These are phyloP conservation scores for Arabidopsis arenosa DNA, from an alignment of 345 rosid genomes.

Conservation along the genomic window DNA sequence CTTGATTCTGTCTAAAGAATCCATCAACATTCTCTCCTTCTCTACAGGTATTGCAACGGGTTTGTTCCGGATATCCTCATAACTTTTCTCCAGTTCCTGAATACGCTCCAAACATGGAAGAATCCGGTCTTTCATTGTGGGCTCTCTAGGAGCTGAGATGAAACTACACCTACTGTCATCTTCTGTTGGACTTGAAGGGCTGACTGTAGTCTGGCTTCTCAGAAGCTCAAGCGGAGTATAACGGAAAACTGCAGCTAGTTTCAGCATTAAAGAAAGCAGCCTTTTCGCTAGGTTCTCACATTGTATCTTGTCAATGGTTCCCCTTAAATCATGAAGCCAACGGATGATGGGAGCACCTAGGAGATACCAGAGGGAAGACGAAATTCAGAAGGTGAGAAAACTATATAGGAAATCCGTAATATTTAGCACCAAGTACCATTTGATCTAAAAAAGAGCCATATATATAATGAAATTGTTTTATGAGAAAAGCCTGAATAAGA, in stretches of 20 bases:
- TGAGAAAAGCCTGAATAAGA: background rate
- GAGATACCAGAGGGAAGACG: conserved; percentile 19
- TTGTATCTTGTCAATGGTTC: conserved; percentile 51
- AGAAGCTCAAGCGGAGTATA: conserved; percentile 48
- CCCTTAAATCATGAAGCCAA: conserved; percentile 55
- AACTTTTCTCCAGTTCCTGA: conserved; percentile 65
- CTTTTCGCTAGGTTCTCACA: conserved; percentile 44
- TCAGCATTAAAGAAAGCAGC: conserved; percentile 55
- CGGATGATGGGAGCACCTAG: conserved; percentile 51
- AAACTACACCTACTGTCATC: conserved; percentile 12
- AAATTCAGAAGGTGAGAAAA: background rate
- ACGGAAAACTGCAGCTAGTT: conserved; percentile 54
- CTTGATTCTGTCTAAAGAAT: conserved; percentile 85
- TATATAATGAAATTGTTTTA: background rate
- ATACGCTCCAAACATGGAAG: conserved; percentile 79
- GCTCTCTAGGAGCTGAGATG: conserved; percentile 22
- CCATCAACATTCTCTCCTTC: conserved; percentile 79
- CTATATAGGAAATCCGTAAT: background rate
- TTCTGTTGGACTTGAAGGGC: conserved; percentile 52
- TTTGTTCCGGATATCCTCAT: conserved; percentile 67
- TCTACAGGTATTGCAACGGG: conserved; percentile 76
- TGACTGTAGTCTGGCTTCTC: conserved; percentile 61
- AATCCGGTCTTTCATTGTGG: conserved; percentile 50
- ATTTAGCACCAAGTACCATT: background rate
- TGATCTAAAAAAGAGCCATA: background rate